Conservation (phyloP, 179 eudicot genomes). For the Silene coronaria region DNA sequence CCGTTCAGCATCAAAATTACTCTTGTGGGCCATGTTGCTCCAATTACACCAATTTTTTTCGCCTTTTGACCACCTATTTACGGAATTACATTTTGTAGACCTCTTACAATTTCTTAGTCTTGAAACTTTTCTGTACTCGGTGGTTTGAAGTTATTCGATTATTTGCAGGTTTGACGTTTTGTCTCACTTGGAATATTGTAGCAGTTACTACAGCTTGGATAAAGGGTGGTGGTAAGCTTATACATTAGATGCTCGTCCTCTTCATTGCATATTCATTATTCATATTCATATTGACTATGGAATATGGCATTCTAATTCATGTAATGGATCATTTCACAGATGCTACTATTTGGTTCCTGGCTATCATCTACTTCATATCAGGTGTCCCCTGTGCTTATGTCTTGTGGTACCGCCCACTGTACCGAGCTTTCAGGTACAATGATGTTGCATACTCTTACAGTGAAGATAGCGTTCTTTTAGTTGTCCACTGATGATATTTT, state of each 20-base stretch:
- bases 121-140: neutral
- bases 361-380: conserved; percentile 78
- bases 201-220: conserved; percentile 92
- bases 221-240: conserved; percentile 55
- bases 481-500: conserved; percentile 7
- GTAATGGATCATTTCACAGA: conserved; percentile 33
- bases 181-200: conserved; percentile 81
- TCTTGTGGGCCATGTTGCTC: no score
- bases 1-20: no score
- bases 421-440: conserved; percentile 80
- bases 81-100: neutral
- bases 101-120: neutral
- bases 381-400: conserved; percentile 81
- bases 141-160: conserved; percentile 14
- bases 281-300: neutral
- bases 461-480: neutral
- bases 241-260: neutral
- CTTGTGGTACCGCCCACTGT: conserved; percentile 88
- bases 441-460: neutral
- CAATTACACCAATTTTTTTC: neutral
- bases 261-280: neutral
- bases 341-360: conserved; percentile 85
- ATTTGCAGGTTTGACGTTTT: conserved; percentile 53
- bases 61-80: neutral
- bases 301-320: neutral